phyloP scores from a whole-genome alignment of 2,329 filamentous ascomycete species.

The Paecilomyces variotii region DNA sequence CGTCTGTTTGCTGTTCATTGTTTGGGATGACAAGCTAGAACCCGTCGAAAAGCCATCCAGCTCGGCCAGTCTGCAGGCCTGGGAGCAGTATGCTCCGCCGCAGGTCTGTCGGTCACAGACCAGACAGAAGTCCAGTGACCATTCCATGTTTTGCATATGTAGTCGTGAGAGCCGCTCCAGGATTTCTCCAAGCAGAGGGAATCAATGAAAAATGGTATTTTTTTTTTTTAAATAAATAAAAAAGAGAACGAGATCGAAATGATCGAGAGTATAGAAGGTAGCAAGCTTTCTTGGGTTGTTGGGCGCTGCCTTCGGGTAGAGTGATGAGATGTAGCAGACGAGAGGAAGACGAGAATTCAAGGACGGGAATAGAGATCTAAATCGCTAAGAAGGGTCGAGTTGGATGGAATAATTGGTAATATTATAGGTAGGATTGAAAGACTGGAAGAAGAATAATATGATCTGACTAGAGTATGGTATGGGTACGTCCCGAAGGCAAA shows the following conservation, averaged over 20 bases:
- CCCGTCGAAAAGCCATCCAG: slow-evolving; percentile 62
- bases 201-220: neutral
- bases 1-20: slow-evolving; percentile 8
- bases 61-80: slow-evolving; percentile 81
- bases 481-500: neutral
- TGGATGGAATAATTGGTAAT: neutral
- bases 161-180: neutral
- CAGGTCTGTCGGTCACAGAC: slow-evolving; percentile 85
- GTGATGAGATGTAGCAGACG: neutral
- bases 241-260: neutral
- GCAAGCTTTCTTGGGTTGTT: neutral
- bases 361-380: neutral
- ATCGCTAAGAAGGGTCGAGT: neutral
- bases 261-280: slow-evolving; percentile 3
- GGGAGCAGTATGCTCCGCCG: slow-evolving; percentile 80
- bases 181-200: neutral
- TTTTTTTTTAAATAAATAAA: neutral
- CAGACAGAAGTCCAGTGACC: slow-evolving; percentile 89
- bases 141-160: slow-evolving; percentile 37
- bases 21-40: slow-evolving; percentile 23
- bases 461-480: neutral
- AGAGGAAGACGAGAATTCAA: neutral
- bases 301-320: neutral
- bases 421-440: neutral
- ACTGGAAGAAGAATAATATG: neutral